A percentile compares a stretch with the other conserved stretches of the same genome.
These are phyloP conservation scores for Cyclocybe aegerita DNA, from an alignment of 768 basidiomycete genomes.

Conservation along the genomic window DNA sequence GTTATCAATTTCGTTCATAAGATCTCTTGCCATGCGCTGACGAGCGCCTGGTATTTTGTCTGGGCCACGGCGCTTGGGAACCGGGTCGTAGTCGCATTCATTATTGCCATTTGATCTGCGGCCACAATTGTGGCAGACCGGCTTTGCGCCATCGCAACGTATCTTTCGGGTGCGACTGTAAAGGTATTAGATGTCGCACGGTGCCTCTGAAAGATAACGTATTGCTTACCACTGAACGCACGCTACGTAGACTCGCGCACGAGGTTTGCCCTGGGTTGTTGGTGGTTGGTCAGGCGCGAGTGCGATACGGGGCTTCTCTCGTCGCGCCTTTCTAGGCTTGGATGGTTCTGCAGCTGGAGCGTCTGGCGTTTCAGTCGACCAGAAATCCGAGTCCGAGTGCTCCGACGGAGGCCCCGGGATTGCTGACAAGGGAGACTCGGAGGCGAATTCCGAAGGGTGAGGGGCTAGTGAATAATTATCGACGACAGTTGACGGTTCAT, in stretches of 20 bases:
- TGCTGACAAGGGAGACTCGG: constrained; percentile 8
- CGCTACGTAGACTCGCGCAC: constrained; percentile 75
- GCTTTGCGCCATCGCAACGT: constrained; percentile 81
- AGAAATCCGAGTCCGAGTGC: constrained; percentile 23
- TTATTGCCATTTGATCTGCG: constrained; percentile 43
- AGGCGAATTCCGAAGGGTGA: constrained; percentile 2
- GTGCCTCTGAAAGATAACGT: constrained; percentile 5
- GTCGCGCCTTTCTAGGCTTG: constrained; percentile 42
- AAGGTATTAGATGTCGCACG: constrained; percentile 5
- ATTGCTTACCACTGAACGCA: constrained; percentile 69
- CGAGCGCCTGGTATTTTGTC: constrained; percentile 81
- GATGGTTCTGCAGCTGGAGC: constrained; percentile 7
- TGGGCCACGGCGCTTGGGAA: constrained; percentile 78
- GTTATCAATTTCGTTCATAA: constrained; percentile 32
- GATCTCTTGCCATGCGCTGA: constrained; percentile 53
- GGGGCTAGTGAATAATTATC: constrained; percentile 4
- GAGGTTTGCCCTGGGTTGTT: constrained; percentile 77
- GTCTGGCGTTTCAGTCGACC: constrained; percentile 10
- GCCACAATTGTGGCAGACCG: constrained; percentile 71
- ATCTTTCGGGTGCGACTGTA: constrained; percentile 75
- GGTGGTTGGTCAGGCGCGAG: constrained; percentile 77
- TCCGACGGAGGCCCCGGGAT: constrained; percentile 18
- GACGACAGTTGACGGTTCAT: not conserved
- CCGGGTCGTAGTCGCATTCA: constrained; percentile 65
- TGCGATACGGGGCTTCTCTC: constrained; percentile 60